These are phyloP conservation scores for Globisporangium cylindrosporum DNA, from an alignment of 352 stramenopile species.

Conservation along the genomic window DNA sequence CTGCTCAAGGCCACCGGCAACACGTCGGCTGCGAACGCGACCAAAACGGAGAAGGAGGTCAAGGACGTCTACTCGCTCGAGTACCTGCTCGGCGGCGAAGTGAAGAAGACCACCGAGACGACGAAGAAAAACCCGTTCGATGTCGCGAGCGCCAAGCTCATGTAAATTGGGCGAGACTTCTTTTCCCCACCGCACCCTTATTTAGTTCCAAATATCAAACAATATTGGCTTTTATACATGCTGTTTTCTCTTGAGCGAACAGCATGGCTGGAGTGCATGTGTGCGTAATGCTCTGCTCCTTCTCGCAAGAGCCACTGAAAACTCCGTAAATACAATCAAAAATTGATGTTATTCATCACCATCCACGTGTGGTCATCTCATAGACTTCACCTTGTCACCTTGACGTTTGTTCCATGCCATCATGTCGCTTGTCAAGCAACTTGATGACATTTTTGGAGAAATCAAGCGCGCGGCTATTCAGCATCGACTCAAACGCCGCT, in stretches of 20 bases:
- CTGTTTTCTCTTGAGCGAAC: no score
- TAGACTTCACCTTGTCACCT: neutral
- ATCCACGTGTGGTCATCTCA: neutral
- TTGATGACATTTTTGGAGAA: no score
- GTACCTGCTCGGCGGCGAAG: conserved; percentile 48
- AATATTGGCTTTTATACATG: neutral
- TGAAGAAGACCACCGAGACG: conserved; percentile 18
- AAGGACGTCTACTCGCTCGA: conserved; percentile 66
- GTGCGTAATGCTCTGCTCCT: no score
- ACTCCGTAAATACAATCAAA: neutral
- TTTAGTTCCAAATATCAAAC: conserved; percentile 3
- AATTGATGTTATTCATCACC: conserved; percentile 11
- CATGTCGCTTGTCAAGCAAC: neutral
- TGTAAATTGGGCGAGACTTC: conserved; percentile 24
- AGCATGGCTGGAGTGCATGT: no score
- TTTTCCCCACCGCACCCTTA: neutral
- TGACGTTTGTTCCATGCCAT: neutral
- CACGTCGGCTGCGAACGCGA: conserved; percentile 17
- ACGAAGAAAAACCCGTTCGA: conserved; percentile 59
- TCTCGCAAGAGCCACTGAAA: neutral
- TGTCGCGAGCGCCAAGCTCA: conserved; percentile 64
- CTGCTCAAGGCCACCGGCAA: conserved; percentile 30
- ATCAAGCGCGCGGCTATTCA: neutral
- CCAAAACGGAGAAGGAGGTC: conserved; percentile 30
- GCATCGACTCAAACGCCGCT: neutral